Conservation (phyloP, 1,284 basidiomycete genomes). For the Volvariella surrecta region DNA sequence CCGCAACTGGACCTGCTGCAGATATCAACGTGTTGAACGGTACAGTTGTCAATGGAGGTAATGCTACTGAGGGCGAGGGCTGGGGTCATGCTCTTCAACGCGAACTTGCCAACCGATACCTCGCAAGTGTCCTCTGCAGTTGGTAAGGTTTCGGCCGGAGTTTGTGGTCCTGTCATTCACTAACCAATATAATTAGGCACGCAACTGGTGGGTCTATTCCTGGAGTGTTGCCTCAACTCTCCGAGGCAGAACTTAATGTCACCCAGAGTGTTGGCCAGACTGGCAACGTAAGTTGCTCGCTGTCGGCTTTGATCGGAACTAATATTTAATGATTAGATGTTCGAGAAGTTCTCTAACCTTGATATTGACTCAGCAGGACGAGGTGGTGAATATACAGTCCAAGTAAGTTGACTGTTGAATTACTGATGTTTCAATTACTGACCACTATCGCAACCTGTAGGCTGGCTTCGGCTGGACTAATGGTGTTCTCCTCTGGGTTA, state of each 20-base stretch:
- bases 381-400: slow-evolving; percentile 83
- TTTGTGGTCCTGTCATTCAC: background rate
- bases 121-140: slow-evolving; percentile 78
- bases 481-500: slow-evolving; percentile 72
- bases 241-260: slow-evolving; percentile 65
- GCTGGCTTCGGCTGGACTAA: slow-evolving; percentile 91
- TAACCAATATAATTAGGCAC: slow-evolving; percentile 31
- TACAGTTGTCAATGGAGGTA: slow-evolving; percentile 71
- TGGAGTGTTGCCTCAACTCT: slow-evolving; percentile 57
- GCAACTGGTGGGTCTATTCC: slow-evolving; percentile 79
- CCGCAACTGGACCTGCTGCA: slow-evolving; percentile 38
- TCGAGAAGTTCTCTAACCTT: slow-evolving; percentile 76
- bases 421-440: slow-evolving; percentile 4
- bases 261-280: slow-evolving; percentile 62
- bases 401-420: slow-evolving; percentile 26
- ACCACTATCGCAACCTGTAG: too few relatives aligned
- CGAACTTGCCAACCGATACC: slow-evolving; percentile 76
- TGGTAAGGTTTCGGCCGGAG: slow-evolving; percentile 48
- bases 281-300: slow-evolving; percentile 50
- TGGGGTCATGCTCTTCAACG: slow-evolving; percentile 61
- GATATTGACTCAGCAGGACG: slow-evolving; percentile 80
- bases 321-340: slow-evolving; percentile 52
- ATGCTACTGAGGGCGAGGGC: slow-evolving; percentile 49
- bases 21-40: slow-evolving; percentile 54
- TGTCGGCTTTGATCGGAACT: background rate